These are phyloP conservation scores for Microsporum ferrugineum DNA, from an alignment of 2,329 filamentous ascomycete genomes.

Conservation along the genomic window DNA sequence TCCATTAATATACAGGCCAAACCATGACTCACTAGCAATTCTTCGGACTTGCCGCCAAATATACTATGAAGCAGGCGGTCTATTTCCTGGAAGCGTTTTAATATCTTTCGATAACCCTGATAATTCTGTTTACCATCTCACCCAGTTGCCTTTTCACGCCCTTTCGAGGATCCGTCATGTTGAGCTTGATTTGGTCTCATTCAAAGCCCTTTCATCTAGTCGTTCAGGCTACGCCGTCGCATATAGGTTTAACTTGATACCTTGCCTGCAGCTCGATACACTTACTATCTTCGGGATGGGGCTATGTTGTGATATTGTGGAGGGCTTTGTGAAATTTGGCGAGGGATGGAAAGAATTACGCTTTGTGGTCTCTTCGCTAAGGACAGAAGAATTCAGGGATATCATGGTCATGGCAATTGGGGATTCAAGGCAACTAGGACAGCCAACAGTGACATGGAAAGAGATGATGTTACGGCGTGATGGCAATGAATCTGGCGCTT, in stretches of 20 bases:
- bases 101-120: neutral
- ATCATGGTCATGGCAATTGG: neutral
- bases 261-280: neutral
- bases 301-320: neutral
- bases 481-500: neutral
- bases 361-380: neutral
- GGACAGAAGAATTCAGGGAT: neutral
- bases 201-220: neutral
- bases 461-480: neutral
- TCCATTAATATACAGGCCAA: neutral
- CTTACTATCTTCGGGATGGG: neutral
- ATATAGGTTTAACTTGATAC: neutral
- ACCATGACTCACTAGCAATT: neutral
- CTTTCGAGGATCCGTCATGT: neutral
- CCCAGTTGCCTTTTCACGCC: neutral
- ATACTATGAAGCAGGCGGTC: neutral
- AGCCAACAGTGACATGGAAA: neutral
- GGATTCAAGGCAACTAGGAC: neutral
- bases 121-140: neutral
- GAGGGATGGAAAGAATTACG: neutral
- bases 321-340: neutral
- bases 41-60: neutral
- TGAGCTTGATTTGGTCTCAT: neutral
- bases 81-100: neutral
- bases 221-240: neutral